Evolutionary conservation across 495 filamentous ascomycete species (phyloP).

Genomic region (Penicillium maclennaniae): DNA sequence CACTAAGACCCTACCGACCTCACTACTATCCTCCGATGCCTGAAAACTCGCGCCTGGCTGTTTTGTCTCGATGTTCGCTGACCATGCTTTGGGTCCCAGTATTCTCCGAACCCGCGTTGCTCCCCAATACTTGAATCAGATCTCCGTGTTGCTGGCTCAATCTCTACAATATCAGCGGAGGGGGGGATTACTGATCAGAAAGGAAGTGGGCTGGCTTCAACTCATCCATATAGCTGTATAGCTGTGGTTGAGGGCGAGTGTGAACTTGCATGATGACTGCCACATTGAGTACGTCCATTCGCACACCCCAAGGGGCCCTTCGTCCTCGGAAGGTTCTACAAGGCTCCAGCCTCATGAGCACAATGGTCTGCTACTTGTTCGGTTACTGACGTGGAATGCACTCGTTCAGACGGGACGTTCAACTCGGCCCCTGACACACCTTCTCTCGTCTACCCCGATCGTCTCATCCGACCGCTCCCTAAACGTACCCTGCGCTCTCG

Average conservation of each 20-base stretch:
- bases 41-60: background rate
- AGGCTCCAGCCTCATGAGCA: slow-evolving; percentile 9
- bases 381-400: slow-evolving; percentile 41
- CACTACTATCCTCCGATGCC: background rate
- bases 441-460: slow-evolving; percentile 75
- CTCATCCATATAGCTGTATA: slow-evolving; percentile 7
- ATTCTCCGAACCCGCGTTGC: slow-evolving; percentile 1
- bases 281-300: slow-evolving; percentile 47
- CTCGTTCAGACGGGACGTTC: slow-evolving; percentile 46
- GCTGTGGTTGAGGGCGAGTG: slow-evolving; percentile 33
- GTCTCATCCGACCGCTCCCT: slow-evolving; percentile 90
- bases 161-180: slow-evolving; percentile 17
- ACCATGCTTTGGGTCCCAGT: background rate
- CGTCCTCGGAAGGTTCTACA: background rate
- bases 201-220: slow-evolving; percentile 11
- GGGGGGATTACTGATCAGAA: slow-evolving; percentile 17
- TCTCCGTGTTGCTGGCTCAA: slow-evolving; percentile 8
- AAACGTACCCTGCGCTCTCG: slow-evolving; percentile 81
- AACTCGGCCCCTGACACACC: slow-evolving; percentile 65
- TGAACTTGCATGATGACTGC: slow-evolving; percentile 44
- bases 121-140: background rate
- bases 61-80: background rate
- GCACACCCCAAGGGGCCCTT: slow-evolving; percentile 14
- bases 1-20: background rate
- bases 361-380: slow-evolving; percentile 30